Base-by-base conservation (phyloP, 352 stramenopile species). In the Phytophthora sp. region DNA sequence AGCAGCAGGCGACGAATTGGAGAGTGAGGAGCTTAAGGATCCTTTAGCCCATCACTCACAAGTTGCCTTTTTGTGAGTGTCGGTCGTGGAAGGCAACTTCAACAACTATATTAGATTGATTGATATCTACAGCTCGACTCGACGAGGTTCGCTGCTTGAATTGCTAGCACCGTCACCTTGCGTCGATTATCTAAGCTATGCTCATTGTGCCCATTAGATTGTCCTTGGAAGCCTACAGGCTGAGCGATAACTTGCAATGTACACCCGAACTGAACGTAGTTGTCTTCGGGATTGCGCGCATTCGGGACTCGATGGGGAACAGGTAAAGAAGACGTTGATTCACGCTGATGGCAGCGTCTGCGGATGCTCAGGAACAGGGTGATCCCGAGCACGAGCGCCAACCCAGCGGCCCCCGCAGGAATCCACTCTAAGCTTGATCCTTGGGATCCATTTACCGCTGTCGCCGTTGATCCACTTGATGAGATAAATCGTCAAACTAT, bases 1-100 rank as follows among this genome's bases (percentile, higher is more conserved):
- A 23, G 10, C 21, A 31, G 3, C 0, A 48, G 20, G 10, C 10
- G 17, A n/a, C 32, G 39, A 49, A 41, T 48, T 56, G 31, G 30
- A 39, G 7, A 66, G 13, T 65, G 45, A 55, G 5, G 9, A 27
- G 9, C 18, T 17, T 27, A n/a, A n/a, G n/a, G n/a, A n/a, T n/a
- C n/a, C n/a, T n/a, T n/a, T 46, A 38, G 18, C 44, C 42, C 39
- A 54, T 39, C 42, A 62, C 53, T 54, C 53, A 56, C 20, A 49
- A 46, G 12, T 9, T 10, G 15, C 9, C 8, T 27, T 18, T 5
- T 39, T 12, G 31, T 32, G 46, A 54, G 46, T 54, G 46, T 30
- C 43, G 46, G 46, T 44, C 46, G 11, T 26, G 35, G 43, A 30
- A 39, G 26, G 45, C 27, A 53, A 28, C 27, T 26, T 51, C 43